phyloP scores from a whole-genome alignment of 1,284 basidiomycete genomes.

The Pulchroboletus neoregius region DNA sequence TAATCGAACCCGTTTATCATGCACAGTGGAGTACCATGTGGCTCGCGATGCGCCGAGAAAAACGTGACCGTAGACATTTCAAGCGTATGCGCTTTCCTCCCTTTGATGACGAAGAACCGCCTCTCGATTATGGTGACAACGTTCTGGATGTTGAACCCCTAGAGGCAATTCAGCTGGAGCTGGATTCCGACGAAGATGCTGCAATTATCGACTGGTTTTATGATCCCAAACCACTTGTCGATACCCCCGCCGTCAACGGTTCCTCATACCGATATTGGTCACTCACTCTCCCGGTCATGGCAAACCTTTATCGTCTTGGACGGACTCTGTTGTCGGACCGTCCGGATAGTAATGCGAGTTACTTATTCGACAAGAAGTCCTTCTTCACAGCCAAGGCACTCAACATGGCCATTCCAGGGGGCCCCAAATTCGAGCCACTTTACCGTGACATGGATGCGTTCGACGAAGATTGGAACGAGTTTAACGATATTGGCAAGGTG shows the following conservation, averaged over 20 bases:
- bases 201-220: slow-evolving; percentile 99
- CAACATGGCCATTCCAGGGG: slow-evolving; percentile 98
- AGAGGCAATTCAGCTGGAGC: slow-evolving; percentile 96
- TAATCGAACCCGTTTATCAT: slow-evolving; percentile 97
- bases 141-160: slow-evolving; percentile 97
- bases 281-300: slow-evolving; percentile 90
- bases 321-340: slow-evolving; percentile 91
- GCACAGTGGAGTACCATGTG: slow-evolving; percentile 99
- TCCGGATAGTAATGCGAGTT: slow-evolving; percentile 84
- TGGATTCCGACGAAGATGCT: slow-evolving; percentile 90
- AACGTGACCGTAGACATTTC: slow-evolving; percentile 97
- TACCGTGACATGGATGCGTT: slow-evolving; percentile 96
- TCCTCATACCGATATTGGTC: slow-evolving; percentile 93
- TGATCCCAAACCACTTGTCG: slow-evolving; percentile 91
- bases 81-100: slow-evolving; percentile 99
- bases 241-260: slow-evolving; percentile 88
- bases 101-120: slow-evolving; percentile 99
- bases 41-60: slow-evolving; percentile 99
- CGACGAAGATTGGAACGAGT: slow-evolving; percentile 99
- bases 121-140: slow-evolving; percentile 98
- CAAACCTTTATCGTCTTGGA: slow-evolving; percentile 94
- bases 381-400: slow-evolving; percentile 99
- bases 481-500: slow-evolving; percentile 99
- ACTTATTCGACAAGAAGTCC: slow-evolving; percentile 96
- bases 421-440: slow-evolving; percentile 95